Conservation (phyloP, 2,329 filamentous ascomycete genomes). For the Phoma sp. region DNA sequence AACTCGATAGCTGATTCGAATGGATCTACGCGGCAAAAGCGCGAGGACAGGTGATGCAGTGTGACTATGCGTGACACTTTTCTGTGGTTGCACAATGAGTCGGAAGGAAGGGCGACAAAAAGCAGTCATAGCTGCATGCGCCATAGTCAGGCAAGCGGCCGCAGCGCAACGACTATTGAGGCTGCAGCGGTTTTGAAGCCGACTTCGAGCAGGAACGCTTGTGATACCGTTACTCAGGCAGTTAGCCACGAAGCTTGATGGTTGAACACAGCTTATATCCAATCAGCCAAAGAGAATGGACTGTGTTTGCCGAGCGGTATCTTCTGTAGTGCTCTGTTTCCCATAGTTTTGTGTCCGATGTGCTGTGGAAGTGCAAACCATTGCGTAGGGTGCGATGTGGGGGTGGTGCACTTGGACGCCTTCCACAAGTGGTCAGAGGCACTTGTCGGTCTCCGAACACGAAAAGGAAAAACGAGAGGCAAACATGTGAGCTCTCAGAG, state of each 20-base stretch:
- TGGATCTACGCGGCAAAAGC: constrained; percentile 4
- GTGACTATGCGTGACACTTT: constrained; percentile 7
- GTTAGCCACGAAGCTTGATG: constrained; percentile 19
- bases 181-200: constrained; percentile 2
- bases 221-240: constrained; percentile 9
- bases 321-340: constrained; percentile 7
- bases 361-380: neutral
- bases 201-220: constrained; percentile 1
- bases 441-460: constrained; percentile 2
- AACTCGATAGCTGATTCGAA: neutral
- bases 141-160: constrained; percentile 8
- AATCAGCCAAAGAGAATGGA: neutral
- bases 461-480: neutral
- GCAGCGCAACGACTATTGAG: constrained; percentile 4
- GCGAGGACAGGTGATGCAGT: constrained; percentile 4
- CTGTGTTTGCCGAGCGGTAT: constrained; percentile 7
- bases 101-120: constrained; percentile 11
- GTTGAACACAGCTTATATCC: constrained; percentile 5
- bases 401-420: neutral
- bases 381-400: neutral
- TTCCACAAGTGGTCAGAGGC: neutral
- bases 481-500: neutral
- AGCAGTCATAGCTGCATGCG: constrained; percentile 14
- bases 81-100: constrained; percentile 7
- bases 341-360: constrained; percentile 5